Evolutionary conservation across 768 basidiomycete species (phyloP), one percentile per base, ranked within the genome.

Genomic region (Cystofilobasidium capitatum): DNA sequence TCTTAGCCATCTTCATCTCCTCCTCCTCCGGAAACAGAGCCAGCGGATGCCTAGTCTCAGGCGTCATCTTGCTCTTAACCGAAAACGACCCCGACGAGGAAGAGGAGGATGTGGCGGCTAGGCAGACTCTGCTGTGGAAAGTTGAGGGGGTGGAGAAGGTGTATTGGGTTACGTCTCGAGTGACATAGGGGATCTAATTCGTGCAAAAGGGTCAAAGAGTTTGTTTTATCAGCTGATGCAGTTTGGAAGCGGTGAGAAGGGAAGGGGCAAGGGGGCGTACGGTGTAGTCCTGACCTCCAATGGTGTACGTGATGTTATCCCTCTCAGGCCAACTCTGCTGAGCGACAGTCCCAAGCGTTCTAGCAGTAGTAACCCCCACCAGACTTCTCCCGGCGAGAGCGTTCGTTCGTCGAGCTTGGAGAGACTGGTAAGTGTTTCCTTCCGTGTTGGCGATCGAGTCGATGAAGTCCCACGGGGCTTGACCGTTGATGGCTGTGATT

Each of bases 391-490:
- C 29, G 51, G 51, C 51, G 29, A 55, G 31, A 7, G 51, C 51
- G 51, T 55, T 16, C 12, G 51, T 55, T 6, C 51, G 51, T 3
- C 51, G 51, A 20, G 42, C 55, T 13, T 58, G 37, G 20, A 42
- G 55, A 13, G 36, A 26, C 42, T 42, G 51, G 42, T 65, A 65
- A 16, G 51, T 35, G n/a, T 54, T 54, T 22, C 47, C 39, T 54
- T 65, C 64, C n/a, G 24, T 40, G 39, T 65, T 35, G 54, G 55
- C 64, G 39, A 65, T 58, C n/a, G 40, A 36, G 64, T 65, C 64
- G 55, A 65, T 65, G 39, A 24, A 40, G 17, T 42, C 31, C 54
- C 54, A 65, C 17, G 64, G 64, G 12, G 40, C 64, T 39, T 57
- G 13, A 4, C 64, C 64, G 37, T 65, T 29, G 54, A 65, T 65